Evolutionary conservation across 352 stramenopile species (phyloP).

Genomic region (Phytopythium helicoides): DNA sequence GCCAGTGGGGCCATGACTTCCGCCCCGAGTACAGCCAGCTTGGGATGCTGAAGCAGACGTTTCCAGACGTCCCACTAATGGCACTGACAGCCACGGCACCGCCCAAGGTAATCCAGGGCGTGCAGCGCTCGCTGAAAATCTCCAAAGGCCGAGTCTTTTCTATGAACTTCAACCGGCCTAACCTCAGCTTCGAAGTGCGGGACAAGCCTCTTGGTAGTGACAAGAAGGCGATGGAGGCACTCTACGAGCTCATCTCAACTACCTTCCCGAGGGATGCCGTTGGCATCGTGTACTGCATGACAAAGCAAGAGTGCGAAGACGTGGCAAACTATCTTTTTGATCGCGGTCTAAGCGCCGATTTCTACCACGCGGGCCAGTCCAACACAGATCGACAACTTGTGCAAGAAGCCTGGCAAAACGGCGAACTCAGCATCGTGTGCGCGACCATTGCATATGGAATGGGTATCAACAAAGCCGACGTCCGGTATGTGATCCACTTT

Average conservation of each 20-base stretch:
- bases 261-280: constrained; percentile 44
- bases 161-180: constrained; percentile 92
- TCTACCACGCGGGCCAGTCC: constrained; percentile 91
- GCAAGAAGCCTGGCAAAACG: constrained; percentile 72
- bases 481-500: constrained; percentile 94
- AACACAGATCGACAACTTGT: constrained; percentile 79
- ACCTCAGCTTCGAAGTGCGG: constrained; percentile 91
- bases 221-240: constrained; percentile 47
- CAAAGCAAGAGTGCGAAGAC: constrained; percentile 91
- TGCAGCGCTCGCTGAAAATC: constrained; percentile 78
- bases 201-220: constrained; percentile 54
- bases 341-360: constrained; percentile 80
- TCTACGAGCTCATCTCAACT: constrained; percentile 50
- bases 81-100: constrained; percentile 91
- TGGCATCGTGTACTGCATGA: constrained; percentile 96
- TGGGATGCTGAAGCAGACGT: constrained; percentile 86
- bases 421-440: constrained; percentile 89
- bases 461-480: constrained; percentile 95
- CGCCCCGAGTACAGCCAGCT: constrained; percentile 93
- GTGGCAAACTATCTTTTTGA: constrained; percentile 89
- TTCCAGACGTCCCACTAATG: constrained; percentile 91
- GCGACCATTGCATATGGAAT: constrained; percentile 96
- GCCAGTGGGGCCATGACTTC: constrained; percentile 90
- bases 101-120: constrained; percentile 78
- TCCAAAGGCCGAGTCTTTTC: constrained; percentile 83